phyloP scores from a whole-genome alignment of 768 basidiomycete genomes.

The Auriscalpium orientale region DNA sequence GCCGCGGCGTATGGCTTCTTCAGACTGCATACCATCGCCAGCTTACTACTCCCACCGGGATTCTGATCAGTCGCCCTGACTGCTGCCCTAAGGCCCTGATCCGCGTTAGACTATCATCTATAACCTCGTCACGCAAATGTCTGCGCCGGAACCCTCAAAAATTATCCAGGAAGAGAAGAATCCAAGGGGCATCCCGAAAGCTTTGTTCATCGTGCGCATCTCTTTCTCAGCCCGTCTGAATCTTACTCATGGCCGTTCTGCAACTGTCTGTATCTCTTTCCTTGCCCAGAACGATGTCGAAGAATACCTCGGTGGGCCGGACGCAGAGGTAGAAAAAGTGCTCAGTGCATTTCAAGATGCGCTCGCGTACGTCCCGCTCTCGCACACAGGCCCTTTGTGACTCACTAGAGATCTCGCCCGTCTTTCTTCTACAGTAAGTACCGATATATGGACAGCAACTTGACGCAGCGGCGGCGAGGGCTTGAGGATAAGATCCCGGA shows the following conservation, averaged over 20 bases:
- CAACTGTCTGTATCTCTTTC: too few species aligned
- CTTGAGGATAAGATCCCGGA: slow-evolving; percentile 96
- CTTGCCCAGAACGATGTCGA: slow-evolving; percentile 70
- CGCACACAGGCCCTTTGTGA: not conserved
- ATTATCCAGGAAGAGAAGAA: slow-evolving; percentile 48
- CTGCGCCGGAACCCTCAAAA: slow-evolving; percentile 11
- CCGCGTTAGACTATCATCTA: too few species aligned
- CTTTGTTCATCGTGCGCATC: slow-evolving; percentile 83
- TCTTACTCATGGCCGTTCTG: not conserved
- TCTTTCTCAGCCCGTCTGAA: slow-evolving; percentile 1
- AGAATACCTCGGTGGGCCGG: slow-evolving; percentile 72
- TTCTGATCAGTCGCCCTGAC: too few species aligned
- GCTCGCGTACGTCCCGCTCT: slow-evolving; percentile 62
- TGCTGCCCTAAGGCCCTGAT: too few species aligned
- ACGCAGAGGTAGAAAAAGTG: slow-evolving; percentile 69
- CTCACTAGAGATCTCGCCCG: slow-evolving; percentile 11
- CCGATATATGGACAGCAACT: slow-evolving; percentile 91
- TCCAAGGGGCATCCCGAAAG: slow-evolving; percentile 89
- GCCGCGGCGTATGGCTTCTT: too few species aligned
- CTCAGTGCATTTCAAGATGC: slow-evolving; percentile 86
- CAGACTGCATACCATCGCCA: too few species aligned
- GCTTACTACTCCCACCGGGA: too few species aligned
- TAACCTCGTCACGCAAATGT: slow-evolving; percentile 5
- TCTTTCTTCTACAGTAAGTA: slow-evolving; percentile 70
- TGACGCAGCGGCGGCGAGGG: slow-evolving; percentile 67